Base-by-base conservation (phyloP, 208 protist genomes). In the Herpetomonas tarakana region DNA sequence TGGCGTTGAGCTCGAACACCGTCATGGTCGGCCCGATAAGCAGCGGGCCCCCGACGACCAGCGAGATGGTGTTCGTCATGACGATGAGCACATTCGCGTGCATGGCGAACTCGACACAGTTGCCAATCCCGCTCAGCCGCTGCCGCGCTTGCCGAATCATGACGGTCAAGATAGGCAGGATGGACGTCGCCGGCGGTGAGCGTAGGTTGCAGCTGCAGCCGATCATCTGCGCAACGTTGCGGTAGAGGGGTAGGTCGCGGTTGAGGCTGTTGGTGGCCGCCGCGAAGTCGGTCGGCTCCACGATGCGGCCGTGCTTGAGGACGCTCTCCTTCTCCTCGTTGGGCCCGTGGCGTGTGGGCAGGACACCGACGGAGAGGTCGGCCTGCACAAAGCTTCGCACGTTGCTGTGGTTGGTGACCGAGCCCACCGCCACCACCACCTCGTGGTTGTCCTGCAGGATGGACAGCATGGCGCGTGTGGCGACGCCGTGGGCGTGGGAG, bases 391-490 rank as follows among this genome's bases (percentile, higher is more conserved):
- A 98, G 46, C 87, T 93, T 31, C 81, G 78, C 30, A 92, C 84
- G 59, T 98, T 98, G 53, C 84, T 74, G 71, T 98, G 87, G 52
- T 96, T 96, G 63, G 97, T 84, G 11, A 88, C 68, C 27, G 86
- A 96, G 19, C 96, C 96, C 38, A 98, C 81, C 12, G 85, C 91
- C n/a, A 93, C 74, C 9, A 97, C 88, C 1, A 96, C 86, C 62
- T 97, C 91, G 64, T 96, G 81, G 67, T 98, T 97, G 58, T 98
- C 91, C 61, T 98, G 96, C 52, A 97, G 65, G 21, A 98, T 91
- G 2, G 80, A 86, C 50, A 98, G 78, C 93, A 98, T 97, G 44
- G 91, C 78, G 28, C 85, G 74, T 29, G 82, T 96, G 14, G 87
- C 87, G 11, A 88, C 78, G 4, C 89, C 72, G 30, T 83, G 82